Base-by-base conservation (phyloP, 768 basidiomycete genomes). In the Termitomyces sp. region DNA sequence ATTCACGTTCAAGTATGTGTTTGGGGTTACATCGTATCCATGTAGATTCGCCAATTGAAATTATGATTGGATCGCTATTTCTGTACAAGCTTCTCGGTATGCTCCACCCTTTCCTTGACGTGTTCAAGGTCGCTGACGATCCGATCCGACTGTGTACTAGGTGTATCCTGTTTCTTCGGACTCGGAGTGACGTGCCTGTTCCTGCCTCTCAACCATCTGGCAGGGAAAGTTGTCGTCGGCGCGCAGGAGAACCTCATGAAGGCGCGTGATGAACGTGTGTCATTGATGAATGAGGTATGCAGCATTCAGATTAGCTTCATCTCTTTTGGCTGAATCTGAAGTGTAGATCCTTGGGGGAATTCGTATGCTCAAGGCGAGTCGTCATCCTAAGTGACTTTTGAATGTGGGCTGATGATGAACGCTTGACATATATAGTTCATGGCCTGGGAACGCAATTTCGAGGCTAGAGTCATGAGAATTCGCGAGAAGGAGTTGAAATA, bases 361-460 rank as follows among this genome's bases (percentile, higher is more conserved):
- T 56, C 81, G 92, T 31, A 95, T 95, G 91, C 82, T 95, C 63
- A 95, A 96, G 64, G 78, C 78, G 40, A 28, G 49, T 49, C 19
- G 23, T 9, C 46, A 26, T 28, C 11, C 26, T 4, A 9, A 14
- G 51, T 38, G 2, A 6, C 40, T 26, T 30, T 17, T n/a, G 5
- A 21, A 1, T 35, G 37, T 15, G 46, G 53, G 55, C 53, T 56
- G 3, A 59, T 3, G 15, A 53, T 23, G 9, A 23, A 11, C 23
- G 19, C 11, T 11, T 63, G 87, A 17, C 14, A 11, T 30, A 30
- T 30, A 10, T 63, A 88, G 85, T 97, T 95, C 71, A 95, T 96
- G 92, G 94, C 92, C 15, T 81, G 79, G 94, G 94, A 97, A 68
- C 84, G 94, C 26, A 91, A 84, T 66, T 95, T 95, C 63, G 94